Conservation (phyloP, 352 stramenopile species). For the Pythium rishiriense region DNA sequence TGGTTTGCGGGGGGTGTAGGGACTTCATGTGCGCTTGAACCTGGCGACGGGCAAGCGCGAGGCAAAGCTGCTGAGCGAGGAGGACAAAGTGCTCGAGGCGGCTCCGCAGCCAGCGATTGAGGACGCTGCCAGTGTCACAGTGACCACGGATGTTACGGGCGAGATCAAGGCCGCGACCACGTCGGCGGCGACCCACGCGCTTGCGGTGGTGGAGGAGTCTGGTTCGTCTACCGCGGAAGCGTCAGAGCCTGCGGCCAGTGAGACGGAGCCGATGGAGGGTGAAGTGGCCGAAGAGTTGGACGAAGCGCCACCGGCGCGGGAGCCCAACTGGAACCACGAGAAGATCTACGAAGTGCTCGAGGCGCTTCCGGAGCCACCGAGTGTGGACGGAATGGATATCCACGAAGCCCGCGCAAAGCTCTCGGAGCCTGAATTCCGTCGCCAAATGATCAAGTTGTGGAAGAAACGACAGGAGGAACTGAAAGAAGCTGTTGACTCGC, state of each 20-base stretch:
- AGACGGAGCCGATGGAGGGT: not conserved
- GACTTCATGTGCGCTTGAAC: slow-evolving; percentile 84
- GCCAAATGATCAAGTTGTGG: slow-evolving; percentile 76
- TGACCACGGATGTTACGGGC: slow-evolving; percentile 54
- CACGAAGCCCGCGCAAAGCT: slow-evolving; percentile 71
- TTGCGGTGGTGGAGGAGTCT: slow-evolving; percentile 26
- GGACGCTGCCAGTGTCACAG: slow-evolving; percentile 46
- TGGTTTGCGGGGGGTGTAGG: too few species aligned
- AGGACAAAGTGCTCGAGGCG: slow-evolving; percentile 34
- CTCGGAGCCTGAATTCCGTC: slow-evolving; percentile 65
- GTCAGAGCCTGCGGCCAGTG: slow-evolving; percentile 16
- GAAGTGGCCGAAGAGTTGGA: slow-evolving; percentile 21
- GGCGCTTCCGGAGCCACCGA: slow-evolving; percentile 70
- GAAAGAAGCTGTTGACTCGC: slow-evolving; percentile 73
- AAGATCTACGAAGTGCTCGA: slow-evolving; percentile 85
- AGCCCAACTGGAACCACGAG: slow-evolving; percentile 84
- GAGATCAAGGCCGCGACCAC: slow-evolving; percentile 35
- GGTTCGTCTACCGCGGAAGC: slow-evolving; percentile 22
- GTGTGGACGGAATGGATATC: slow-evolving; percentile 78
- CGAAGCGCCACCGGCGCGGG: slow-evolving; percentile 32
- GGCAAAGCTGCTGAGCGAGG: slow-evolving; percentile 70
- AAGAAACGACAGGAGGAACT: slow-evolving; percentile 80
- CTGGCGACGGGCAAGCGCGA: slow-evolving; percentile 80
- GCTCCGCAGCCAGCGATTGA: slow-evolving; percentile 28
- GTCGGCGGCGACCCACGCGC: slow-evolving; percentile 9